A percentile compares a stretch with the other conserved stretches of the same genome.
phyloP scores from a whole-genome alignment of 1,139 yeast species.

The Yamadazyma triangularis region DNA sequence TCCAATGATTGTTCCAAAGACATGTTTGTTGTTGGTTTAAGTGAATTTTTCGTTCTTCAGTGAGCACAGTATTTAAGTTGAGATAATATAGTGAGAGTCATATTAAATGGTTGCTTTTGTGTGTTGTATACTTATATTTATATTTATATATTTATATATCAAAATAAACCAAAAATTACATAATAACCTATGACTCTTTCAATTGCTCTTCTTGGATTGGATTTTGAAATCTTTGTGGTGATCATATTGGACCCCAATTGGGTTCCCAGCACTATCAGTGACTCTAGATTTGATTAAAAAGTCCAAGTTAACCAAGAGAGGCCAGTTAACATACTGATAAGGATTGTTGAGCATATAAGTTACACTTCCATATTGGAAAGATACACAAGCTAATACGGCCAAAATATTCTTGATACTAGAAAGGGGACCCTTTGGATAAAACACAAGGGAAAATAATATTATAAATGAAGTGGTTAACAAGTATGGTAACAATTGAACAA shows the following conservation, averaged over 20 bases:
- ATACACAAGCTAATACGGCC: constrained; percentile 56
- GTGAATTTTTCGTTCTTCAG: too few species aligned
- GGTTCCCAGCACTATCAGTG: constrained; percentile 30
- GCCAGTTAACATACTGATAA: constrained; percentile 93
- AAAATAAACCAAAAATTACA: too few species aligned
- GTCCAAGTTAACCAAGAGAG: constrained; percentile 51
- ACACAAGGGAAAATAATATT: constrained; percentile 61
- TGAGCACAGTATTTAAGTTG: too few species aligned
- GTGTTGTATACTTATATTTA: too few species aligned
- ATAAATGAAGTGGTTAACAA: constrained; percentile 68
- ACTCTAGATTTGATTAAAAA: constrained; percentile 33
- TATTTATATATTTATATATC: too few species aligned
- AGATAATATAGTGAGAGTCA: too few species aligned
- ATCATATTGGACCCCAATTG: constrained; percentile 32
- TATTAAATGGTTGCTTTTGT: too few species aligned
- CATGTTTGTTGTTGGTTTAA: background rate
- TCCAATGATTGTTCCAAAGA: constrained; percentile 2
- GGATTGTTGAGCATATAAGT: constrained; percentile 50
- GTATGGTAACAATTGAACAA: constrained; percentile 77
- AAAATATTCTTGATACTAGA: constrained; percentile 54
- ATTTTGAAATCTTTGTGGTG: constrained; percentile 34
- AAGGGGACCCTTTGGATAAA: constrained; percentile 65
- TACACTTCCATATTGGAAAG: constrained; percentile 42
- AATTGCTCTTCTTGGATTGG: constrained; percentile 27
- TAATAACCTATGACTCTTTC: too few species aligned